A percentile compares a stretch with the other conserved stretches of the same genome.
phyloP scores from a whole-genome alignment of 2,329 filamentous ascomycete genomes.

The Fusarium denticulatum region DNA sequence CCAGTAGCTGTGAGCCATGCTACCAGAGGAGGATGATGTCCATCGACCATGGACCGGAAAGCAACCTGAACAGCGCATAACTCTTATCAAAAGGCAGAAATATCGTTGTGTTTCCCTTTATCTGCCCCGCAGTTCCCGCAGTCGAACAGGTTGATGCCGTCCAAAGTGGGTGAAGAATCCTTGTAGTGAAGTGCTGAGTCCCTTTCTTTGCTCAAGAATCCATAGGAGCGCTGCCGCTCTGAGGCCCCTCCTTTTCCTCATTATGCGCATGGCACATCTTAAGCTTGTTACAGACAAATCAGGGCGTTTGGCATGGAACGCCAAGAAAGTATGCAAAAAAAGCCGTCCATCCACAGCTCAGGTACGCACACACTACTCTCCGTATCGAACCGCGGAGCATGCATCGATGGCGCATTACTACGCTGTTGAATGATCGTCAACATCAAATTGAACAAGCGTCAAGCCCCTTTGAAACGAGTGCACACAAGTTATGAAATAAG shows the following conservation, averaged over 20 bases:
- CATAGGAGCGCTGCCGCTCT: conserved; percentile 22
- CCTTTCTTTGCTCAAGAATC: conserved; percentile 7
- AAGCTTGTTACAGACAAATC: conserved; percentile 19
- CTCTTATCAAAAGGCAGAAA: conserved; percentile 6
- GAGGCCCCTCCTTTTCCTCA: conserved; percentile 23
- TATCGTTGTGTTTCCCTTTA: conserved; percentile 1
- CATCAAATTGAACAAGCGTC: conserved; percentile 14
- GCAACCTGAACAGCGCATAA: conserved; percentile 8
- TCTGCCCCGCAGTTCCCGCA: conserved; percentile 20
- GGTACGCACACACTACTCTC: conserved; percentile 26
- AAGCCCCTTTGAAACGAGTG: conserved; percentile 17
- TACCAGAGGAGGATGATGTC: neutral
- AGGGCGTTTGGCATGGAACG: conserved; percentile 1
- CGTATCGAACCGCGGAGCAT: conserved; percentile 33
- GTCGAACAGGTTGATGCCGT: conserved; percentile 4
- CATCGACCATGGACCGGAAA: neutral
- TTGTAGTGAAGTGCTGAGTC: conserved; percentile 2
- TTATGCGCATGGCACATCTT: conserved; percentile 22
- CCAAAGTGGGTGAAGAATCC: conserved; percentile 11
- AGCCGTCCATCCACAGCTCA: conserved; percentile 31
- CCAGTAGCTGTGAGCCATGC: conserved; percentile 1
- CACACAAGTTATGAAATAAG: conserved; percentile 13
- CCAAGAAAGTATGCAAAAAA: conserved; percentile 27
- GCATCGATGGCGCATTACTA: conserved; percentile 38
- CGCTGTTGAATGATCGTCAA: conserved; percentile 23